Conservation (phyloP, 106 monocot genomes). For the Allium sativum region DNA sequence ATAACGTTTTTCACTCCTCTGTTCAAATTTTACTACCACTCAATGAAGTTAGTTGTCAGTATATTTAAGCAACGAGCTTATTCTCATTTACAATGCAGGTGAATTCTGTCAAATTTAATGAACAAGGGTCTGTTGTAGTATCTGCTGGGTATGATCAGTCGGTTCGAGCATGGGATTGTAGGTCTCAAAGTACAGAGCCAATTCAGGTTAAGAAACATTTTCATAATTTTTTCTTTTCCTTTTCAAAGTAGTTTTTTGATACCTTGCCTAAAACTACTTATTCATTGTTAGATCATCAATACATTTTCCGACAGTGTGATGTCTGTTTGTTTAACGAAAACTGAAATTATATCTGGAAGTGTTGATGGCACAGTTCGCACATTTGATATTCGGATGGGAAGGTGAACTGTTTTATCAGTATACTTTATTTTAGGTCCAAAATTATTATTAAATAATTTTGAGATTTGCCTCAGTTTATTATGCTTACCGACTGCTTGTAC, state of each 20-base stretch:
- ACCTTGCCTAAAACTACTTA: background rate
- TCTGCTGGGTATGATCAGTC: conserved; percentile 99
- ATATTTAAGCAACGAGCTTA: too few species aligned
- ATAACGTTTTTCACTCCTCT: background rate
- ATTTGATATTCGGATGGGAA: conserved; percentile 97
- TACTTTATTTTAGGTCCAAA: too few species aligned
- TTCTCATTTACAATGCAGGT: conserved; percentile 33
- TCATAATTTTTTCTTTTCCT: background rate
- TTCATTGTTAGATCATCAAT: conserved; percentile 44
- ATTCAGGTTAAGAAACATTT: conserved; percentile 51
- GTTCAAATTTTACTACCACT: background rate
- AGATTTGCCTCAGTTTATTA: too few species aligned
- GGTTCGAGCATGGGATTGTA: conserved; percentile 87
- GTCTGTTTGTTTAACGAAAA: conserved; percentile 84
- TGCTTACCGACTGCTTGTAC: too few species aligned
- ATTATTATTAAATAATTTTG: too few species aligned
- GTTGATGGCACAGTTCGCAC: conserved; percentile 97
- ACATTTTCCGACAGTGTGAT: conserved; percentile 95
- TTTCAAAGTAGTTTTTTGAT: background rate
- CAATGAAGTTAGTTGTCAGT: background rate
- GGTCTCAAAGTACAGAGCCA: conserved; percentile 96
- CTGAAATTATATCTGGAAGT: conserved; percentile 94
- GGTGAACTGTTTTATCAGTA: conserved; percentile 27
- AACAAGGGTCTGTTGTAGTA: conserved; percentile 71
- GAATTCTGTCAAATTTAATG: conserved; percentile 96